A percentile compares a stretch with the other conserved stretches of the same genome.
Conservation (phyloP, 768 basidiomycete species). For the Leucocoprinus leucothites region DNA sequence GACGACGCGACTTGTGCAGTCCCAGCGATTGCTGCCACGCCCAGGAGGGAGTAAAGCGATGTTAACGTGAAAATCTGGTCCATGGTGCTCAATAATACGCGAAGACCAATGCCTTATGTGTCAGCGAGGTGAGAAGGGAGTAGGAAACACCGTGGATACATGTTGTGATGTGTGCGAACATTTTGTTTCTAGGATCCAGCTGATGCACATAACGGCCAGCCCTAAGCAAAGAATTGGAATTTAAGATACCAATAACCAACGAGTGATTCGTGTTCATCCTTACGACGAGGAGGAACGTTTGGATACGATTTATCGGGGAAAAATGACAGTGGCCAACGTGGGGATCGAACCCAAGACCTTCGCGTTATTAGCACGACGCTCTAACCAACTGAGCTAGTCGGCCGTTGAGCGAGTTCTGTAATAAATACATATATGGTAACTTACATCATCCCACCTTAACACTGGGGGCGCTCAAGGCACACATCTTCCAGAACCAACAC, state of each 20-base stretch:
- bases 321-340: constrained; percentile 57
- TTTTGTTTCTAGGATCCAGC: not conserved
- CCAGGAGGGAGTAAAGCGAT: constrained; percentile 62
- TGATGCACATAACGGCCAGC: too few species aligned
- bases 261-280: too few species aligned
- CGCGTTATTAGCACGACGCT: constrained; percentile 87
- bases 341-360: constrained; percentile 83
- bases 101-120: not conserved
- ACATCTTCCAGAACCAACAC: too few species aligned
- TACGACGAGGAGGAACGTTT: too few species aligned
- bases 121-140: not conserved
- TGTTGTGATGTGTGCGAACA: not conserved
- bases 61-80: constrained; percentile 33
- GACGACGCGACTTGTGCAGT: constrained; percentile 53
- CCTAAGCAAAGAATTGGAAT: too few species aligned
- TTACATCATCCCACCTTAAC: too few species aligned
- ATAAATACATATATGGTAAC: too few species aligned
- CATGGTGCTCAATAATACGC: not conserved
- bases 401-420: too few species aligned
- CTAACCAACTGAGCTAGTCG: constrained; percentile 94
- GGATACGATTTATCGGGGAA: too few species aligned
- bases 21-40: constrained; percentile 48
- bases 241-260: too few species aligned
- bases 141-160: not conserved
- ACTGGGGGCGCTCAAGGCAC: too few species aligned